Evolutionary conservation across 306 rosid genomes (phyloP).

Genomic region (Mimosa pudica): DNA sequence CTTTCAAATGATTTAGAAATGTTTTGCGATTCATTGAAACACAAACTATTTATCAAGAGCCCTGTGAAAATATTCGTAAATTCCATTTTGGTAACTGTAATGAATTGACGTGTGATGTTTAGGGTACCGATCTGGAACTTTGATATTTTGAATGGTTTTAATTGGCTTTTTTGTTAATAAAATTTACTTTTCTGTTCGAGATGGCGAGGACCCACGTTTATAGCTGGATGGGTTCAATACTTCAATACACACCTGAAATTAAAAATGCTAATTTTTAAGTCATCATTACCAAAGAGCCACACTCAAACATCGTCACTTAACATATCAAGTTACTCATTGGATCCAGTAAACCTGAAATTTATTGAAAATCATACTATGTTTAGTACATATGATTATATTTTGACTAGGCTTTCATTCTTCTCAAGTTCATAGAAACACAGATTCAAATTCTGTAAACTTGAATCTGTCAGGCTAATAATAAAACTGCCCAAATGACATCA

Average conservation of each 20-base stretch:
- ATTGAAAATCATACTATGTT: background rate
- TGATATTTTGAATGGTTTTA: too few relatives aligned
- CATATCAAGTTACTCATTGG: too few relatives aligned
- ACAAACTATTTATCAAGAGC: too few relatives aligned
- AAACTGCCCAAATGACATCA: background rate
- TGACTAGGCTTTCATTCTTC: too few relatives aligned
- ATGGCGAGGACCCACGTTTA: background rate
- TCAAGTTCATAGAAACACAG: background rate
- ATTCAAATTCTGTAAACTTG: background rate
- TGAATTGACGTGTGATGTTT: too few relatives aligned
- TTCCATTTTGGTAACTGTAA: too few relatives aligned
- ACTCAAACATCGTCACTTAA: background rate
- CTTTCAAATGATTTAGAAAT: too few relatives aligned
- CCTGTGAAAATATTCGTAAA: too few relatives aligned
- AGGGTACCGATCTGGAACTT: too few relatives aligned
- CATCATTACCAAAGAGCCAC: background rate
- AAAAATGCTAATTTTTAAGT: too few relatives aligned
- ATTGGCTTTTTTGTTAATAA: background rate
- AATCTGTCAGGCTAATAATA: background rate
- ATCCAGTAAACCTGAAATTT: background rate
- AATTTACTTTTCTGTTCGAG: background rate
- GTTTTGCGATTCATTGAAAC: too few relatives aligned
- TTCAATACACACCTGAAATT: background rate
- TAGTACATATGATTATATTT: background rate
- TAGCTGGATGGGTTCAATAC: background rate